Percentiles rank a stretch among this genome's conserved stretches.
These are phyloP conservation scores for Canavalia ensiformis DNA, from an alignment of 306 rosid species.

Conservation along the genomic window DNA sequence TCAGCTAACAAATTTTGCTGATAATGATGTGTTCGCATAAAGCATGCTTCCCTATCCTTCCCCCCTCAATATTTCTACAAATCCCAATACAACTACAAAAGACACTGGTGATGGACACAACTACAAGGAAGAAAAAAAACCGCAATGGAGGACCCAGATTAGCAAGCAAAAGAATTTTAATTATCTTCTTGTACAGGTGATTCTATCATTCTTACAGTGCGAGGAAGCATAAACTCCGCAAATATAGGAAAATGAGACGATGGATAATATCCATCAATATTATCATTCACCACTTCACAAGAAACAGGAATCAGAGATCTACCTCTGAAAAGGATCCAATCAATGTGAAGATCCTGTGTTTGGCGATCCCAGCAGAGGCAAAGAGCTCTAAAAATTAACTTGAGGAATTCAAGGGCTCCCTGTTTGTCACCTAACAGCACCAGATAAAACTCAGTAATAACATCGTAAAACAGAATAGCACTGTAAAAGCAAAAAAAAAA, in stretches of 20 bases:
- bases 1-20: constrained; percentile 47
- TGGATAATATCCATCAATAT: constrained; percentile 87
- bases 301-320: constrained; percentile 91
- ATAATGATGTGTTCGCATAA: constrained; percentile 20
- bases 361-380: constrained; percentile 99
- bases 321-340: constrained; percentile 99
- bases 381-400: constrained; percentile 91
- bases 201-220: constrained; percentile 81
- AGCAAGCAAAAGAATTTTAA: constrained; percentile 48
- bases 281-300: constrained; percentile 90
- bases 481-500: constrained; percentile 12
- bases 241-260: constrained; percentile 94
- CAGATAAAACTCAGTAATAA: constrained; percentile 28
- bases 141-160: constrained; percentile 12
- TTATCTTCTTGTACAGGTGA: constrained; percentile 68
- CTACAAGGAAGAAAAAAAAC: constrained; percentile 4
- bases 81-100: constrained; percentile 36
- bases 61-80: constrained; percentile 27
- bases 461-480: constrained; percentile 14
- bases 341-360: constrained; percentile 95
- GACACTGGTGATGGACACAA: constrained; percentile 14
- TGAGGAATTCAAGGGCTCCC: constrained; percentile 88
- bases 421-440: constrained; percentile 84
- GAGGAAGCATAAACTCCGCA: constrained; percentile 96
- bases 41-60: constrained; percentile 36